Base-by-base conservation (phyloP, 768 basidiomycete species). In the Lyophyllum semitale region DNA sequence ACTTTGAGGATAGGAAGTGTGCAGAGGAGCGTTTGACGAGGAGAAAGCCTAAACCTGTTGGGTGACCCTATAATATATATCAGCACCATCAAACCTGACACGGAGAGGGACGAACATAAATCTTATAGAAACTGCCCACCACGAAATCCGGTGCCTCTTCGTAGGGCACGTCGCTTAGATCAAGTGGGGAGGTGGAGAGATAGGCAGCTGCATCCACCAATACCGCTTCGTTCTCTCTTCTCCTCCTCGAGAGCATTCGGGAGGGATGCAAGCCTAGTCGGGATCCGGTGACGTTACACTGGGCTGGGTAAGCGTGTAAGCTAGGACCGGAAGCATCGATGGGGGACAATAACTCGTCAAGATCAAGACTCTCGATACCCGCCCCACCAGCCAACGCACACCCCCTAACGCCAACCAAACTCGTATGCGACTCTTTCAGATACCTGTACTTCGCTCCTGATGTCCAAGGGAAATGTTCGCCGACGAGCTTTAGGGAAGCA, bases 271-370 rank as follows among this genome's bases (percentile, higher is more conserved):
- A 29, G 40, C 59, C 59, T 1, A 60, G 55, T 37, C 59, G 59
- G 15, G 59, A 56, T 41, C 59, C 59, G 18, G 59, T 60, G 29
- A 60, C 59, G 20, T 60, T 60, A 25, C 59, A 60, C 18, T 60
- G 59, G 4, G 59, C 59, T 43, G 59, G 59, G 48, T 60, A 60
- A 3, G 55, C 59, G 25, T 60, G 47, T 12, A 60, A 43, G 12
- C 51, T 40, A 15, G 27, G 37, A 7, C 25, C 46, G 25, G 17
- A 17, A 27, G 25, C 30, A 20, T 48, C 44, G 15, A 13, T 9
- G 11, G 44, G 33, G 4, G 46, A 38, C 11, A 60, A 38, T 20
- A 60, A 60, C 25, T 35, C 25, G 35, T 60, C 52, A 9, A 60
- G 55, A 27, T 50, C 38, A 8, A 60, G 55, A 25, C 55, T 56